Evolutionary conservation across 2,329 filamentous ascomycete species (phyloP).

Genomic region (Neobulgaria alba): DNA sequence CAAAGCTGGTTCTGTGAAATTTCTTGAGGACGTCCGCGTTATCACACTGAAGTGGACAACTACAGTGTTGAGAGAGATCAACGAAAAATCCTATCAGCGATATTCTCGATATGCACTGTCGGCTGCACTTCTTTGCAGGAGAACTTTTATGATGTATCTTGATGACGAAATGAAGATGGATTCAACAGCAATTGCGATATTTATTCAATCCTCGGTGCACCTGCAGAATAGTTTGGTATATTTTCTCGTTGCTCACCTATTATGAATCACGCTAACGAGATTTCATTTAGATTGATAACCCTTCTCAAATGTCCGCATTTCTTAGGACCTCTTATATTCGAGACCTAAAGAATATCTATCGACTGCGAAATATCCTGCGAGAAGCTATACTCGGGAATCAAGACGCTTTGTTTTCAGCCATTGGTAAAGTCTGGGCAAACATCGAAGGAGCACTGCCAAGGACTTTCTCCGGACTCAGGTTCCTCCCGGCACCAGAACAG

Average conservation of each 20-base stretch:
- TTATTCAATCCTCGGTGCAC: slow-evolving; percentile 33
- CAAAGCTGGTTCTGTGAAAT: slow-evolving; percentile 2
- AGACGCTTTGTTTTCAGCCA: background rate
- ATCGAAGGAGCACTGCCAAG: background rate
- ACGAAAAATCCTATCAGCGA: slow-evolving; percentile 32
- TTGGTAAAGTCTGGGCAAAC: background rate
- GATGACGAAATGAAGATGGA: background rate
- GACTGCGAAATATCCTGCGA: background rate
- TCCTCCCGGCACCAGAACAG: background rate
- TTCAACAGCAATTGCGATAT: slow-evolving; percentile 20
- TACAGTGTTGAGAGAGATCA: slow-evolving; percentile 38
- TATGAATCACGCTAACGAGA: background rate
- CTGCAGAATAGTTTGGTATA: slow-evolving; percentile 39
- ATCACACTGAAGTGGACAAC: slow-evolving; percentile 43
- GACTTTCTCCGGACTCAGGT: background rate
- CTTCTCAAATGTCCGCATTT: slow-evolving; percentile 27
- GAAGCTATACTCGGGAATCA: background rate
- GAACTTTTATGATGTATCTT: slow-evolving; percentile 32
- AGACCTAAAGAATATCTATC: slow-evolving; percentile 36
- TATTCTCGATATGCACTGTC: slow-evolving; percentile 40
- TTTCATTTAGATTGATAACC: slow-evolving; percentile 21
- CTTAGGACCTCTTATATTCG: slow-evolving; percentile 35
- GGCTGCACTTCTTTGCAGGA: slow-evolving; percentile 47
- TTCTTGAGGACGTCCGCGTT: slow-evolving; percentile 36
- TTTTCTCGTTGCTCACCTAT: background rate